Evolutionary conservation across 2,329 filamentous ascomycete genomes (phyloP).

Genomic region (Sporothrix globosa): DNA sequence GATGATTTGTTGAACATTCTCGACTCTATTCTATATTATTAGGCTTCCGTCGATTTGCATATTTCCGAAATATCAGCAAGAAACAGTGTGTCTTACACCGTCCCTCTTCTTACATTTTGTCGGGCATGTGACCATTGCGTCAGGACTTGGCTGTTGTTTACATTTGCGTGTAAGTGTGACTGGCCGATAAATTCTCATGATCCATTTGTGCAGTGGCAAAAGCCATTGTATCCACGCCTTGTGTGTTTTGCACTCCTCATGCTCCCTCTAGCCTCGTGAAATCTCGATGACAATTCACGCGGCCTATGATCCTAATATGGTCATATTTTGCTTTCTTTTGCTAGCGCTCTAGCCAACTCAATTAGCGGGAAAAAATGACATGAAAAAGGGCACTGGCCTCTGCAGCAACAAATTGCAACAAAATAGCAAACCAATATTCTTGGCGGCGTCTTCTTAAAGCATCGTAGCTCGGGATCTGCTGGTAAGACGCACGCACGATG

Average conservation of each 20-base stretch:
- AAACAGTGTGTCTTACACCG: too few species aligned
- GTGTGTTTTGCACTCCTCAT: not conserved
- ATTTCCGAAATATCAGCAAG: too few species aligned
- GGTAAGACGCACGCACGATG: not conserved
- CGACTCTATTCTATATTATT: not conserved
- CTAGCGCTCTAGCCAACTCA: not conserved
- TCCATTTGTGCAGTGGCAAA: not conserved
- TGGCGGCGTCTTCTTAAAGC: not conserved
- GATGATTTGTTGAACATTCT: slow-evolving; percentile 25
- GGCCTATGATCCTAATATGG: not conserved
- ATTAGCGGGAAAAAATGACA: not conserved
- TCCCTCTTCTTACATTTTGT: not conserved
- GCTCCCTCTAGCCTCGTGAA: too few species aligned
- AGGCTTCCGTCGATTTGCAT: not conserved
- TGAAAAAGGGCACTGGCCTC: not conserved
- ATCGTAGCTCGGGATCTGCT: not conserved
- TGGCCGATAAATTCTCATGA: not conserved
- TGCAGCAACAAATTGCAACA: not conserved
- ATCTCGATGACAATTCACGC: not conserved
- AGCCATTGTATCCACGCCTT: not conserved
- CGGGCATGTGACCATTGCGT: not conserved
- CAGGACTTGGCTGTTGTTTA: not conserved
- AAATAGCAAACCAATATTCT: not conserved
- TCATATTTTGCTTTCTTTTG: not conserved
- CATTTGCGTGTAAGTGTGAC: not conserved